Percentiles rank a stretch among this genome's conserved stretches.
Evolutionary conservation across 164 flowering plant genomes (phyloP).

Genomic region (Kalanchoe fedtschenkoi): DNA sequence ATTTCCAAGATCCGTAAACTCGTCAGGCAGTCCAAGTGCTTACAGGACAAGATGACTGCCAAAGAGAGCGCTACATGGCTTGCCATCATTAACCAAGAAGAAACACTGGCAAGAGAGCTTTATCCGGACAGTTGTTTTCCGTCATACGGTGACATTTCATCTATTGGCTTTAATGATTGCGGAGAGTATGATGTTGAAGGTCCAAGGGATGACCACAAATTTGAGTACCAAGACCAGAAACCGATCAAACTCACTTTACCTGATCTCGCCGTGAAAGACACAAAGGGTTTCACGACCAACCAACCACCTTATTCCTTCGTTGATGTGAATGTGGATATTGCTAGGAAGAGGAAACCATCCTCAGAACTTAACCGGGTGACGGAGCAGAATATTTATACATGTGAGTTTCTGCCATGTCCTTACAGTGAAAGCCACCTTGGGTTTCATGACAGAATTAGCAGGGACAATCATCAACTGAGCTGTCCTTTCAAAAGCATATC

Average conservation of each 20-base stretch:
- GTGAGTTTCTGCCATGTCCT: neutral
- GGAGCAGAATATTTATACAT: neutral
- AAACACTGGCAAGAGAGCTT: slow-evolving; percentile 7
- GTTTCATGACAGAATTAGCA: neutral
- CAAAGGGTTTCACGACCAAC: neutral
- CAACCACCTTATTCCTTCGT: neutral
- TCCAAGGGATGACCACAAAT: too few species aligned
- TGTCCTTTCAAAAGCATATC: neutral
- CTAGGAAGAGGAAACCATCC: neutral
- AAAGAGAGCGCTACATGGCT: slow-evolving; percentile 12
- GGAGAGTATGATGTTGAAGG: too few species aligned
- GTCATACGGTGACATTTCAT: slow-evolving; percentile 1
- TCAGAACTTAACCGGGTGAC: neutral
- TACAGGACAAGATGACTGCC: slow-evolving; percentile 5
- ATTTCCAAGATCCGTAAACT: slow-evolving; percentile 10
- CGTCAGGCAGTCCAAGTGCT: slow-evolving; percentile 11
- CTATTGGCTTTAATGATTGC: neutral
- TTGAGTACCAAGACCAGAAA: too few species aligned
- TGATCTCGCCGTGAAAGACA: too few species aligned
- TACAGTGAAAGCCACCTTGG: neutral
- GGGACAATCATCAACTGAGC: neutral
- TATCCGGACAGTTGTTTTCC: slow-evolving; percentile 5
- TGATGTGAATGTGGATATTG: neutral
- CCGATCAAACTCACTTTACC: too few species aligned
- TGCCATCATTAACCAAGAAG: slow-evolving; percentile 12